Evolutionary conservation across 75 land plant genomes (phyloP).

Genomic region (Pseudotsuga menziesii): DNA sequence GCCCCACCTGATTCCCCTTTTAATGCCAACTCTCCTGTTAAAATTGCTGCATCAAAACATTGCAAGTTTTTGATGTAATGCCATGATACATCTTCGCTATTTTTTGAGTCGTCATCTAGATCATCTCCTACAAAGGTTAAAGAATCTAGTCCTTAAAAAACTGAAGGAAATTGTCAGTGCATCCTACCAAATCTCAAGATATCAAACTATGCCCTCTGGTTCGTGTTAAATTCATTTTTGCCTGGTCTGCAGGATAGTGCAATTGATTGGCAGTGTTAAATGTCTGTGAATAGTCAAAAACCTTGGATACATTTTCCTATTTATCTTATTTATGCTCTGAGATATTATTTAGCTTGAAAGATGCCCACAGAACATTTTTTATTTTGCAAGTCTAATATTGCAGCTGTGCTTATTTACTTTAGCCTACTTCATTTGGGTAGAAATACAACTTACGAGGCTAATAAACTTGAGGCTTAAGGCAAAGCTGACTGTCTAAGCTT

Average conservation of each 20-base stretch:
- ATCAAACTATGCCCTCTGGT: neutral
- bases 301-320: no score
- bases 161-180: neutral
- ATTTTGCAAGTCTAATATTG: neutral
- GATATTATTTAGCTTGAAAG: neutral
- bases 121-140: neutral
- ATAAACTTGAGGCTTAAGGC: neutral
- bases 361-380: no score
- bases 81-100: neutral
- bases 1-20: slow-evolving; percentile 37
- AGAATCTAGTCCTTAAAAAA: neutral
- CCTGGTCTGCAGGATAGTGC: neutral
- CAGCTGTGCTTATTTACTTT: neutral
- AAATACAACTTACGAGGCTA: neutral
- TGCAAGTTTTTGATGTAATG: neutral
- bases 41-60: neutral
- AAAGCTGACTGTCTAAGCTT: neutral
- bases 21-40: neutral
- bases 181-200: neutral
- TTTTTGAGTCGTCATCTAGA: neutral
- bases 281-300: neutral
- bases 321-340: neutral
- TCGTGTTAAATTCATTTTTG: neutral
- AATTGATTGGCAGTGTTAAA: neutral
- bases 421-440: neutral